These are phyloP conservation scores for Xylaria longipes DNA, from an alignment of 495 filamentous ascomycete genomes.

Conservation along the genomic window DNA sequence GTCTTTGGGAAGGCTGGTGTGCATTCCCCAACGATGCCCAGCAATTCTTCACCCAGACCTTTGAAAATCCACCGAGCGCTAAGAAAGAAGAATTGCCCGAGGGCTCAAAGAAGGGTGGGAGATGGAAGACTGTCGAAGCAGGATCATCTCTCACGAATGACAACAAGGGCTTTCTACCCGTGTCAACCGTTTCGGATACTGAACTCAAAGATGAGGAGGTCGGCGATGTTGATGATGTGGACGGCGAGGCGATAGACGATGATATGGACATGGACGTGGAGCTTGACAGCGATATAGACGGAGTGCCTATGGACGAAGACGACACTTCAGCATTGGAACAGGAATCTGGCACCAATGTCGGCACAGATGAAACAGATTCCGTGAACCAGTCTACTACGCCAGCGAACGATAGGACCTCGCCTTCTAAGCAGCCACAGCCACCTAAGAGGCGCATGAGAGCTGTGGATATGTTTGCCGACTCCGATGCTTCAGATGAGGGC, in stretches of 20 bases:
- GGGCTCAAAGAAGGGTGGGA: conserved; percentile 63
- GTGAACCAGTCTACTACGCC: conserved; percentile 34
- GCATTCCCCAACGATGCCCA: conserved; percentile 81
- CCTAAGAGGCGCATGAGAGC: conserved; percentile 73
- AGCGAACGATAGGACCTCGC: conserved; percentile 39
- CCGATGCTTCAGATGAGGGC: conserved; percentile 49
- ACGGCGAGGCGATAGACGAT: conserved; percentile 59
- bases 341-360: conserved; percentile 42
- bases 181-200: conserved; percentile 25
- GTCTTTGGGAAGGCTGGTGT: conserved; percentile 88
- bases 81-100: conserved; percentile 53
- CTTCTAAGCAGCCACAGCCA: conserved; percentile 34
- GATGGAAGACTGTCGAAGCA: conserved; percentile 75
- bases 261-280: conserved; percentile 56
- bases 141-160: conserved; percentile 48
- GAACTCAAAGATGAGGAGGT: conserved; percentile 34
- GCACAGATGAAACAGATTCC: conserved; percentile 46
- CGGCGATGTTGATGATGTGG: conserved; percentile 41
- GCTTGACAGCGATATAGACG: conserved; percentile 55
- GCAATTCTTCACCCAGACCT: conserved; percentile 73
- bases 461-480: conserved; percentile 92
- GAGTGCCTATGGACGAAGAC: conserved; percentile 54
- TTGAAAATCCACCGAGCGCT: conserved; percentile 74
- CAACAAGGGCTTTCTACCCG: conserved; percentile 43
- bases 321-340: conserved; percentile 44